Percentiles rank a stretch among this genome's conserved stretches.
phyloP scores from a whole-genome alignment of 345 rosid species.

The Jatropha curcas region DNA sequence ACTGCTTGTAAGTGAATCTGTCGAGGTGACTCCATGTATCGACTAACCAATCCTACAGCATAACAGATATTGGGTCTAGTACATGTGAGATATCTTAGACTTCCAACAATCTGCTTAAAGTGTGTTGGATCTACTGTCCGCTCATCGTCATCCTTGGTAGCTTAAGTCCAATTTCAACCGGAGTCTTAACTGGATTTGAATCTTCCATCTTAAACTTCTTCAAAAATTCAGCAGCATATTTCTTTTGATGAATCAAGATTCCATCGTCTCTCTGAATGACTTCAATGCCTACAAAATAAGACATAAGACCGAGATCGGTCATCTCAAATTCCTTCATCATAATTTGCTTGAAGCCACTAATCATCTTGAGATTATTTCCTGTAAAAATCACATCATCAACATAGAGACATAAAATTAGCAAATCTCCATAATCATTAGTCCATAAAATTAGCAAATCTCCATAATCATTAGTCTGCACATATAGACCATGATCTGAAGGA shows the following conservation, averaged over 20 bases:
- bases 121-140: neutral
- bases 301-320: too few species aligned
- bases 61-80: constrained; percentile 11
- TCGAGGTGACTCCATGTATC: constrained; percentile 2
- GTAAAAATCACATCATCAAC: too few species aligned
- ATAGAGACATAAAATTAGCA: neutral
- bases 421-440: neutral
- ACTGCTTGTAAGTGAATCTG: neutral
- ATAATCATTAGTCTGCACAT: neutral
- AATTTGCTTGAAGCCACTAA: neutral
- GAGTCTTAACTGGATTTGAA: neutral
- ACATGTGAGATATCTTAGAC: neutral
- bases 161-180: neutral
- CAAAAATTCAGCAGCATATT: neutral
- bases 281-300: neutral
- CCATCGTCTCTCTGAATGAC: neutral
- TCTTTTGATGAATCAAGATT: neutral
- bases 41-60: constrained; percentile 11
- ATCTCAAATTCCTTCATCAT: neutral
- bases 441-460: neutral
- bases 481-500: neutral
- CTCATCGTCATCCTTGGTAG: neutral
- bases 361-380: neutral
- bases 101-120: neutral
- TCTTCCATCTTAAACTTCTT: neutral